Evolutionary conservation across 768 basidiomycete species (phyloP), one percentile per base, ranked within the genome.

Genomic region (Phaeotremella skinneri): DNA sequence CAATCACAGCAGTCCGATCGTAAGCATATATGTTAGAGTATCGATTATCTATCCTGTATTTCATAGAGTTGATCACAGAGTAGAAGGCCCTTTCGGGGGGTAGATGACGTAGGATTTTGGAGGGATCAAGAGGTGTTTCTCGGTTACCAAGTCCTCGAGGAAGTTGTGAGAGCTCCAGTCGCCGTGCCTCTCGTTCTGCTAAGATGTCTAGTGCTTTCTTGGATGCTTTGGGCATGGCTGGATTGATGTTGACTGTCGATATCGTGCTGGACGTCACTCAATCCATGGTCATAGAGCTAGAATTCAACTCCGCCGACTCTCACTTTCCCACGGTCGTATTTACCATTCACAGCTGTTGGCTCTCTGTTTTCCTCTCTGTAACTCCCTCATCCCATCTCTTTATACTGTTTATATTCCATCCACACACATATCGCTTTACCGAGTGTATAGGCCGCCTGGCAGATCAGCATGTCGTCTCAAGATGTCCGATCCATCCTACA

Each of bases 401-500:
- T n/a, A n/a, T n/a, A n/a, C n/a, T n/a, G n/a, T n/a, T n/a, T n/a
- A n/a, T n/a, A n/a, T n/a, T n/a, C n/a, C n/a, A n/a, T n/a, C n/a
- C n/a, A n/a, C n/a, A n/a, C n/a, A n/a, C n/a, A n/a, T n/a, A n/a
- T n/a, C n/a, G n/a, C n/a, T n/a, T n/a, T n/a, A 41, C n/a, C 37
- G 37, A 13, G 37, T n/a, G 37, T n/a, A 41, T n/a, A n/a, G 37
- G n/a, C 0, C n/a, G n/a, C n/a, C n/a, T n/a, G n/a, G n/a, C n/a
- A n/a, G n/a, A n/a, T n/a, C 58, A 52, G 13, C 57, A 61, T 72
- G 56, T 55, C 60, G 30, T 88, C 89, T 55, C 83, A 85, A 62
- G 91, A 94, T 73, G 83, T 94, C 63, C 87, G 91, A 26, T 88
- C 88, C 65, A 87, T 89, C 37, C 85, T 94, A 45, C 85, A 87